A percentile compares a stretch with the other conserved stretches of the same genome.
Conservation (phyloP, 2,329 filamentous ascomycete species). For the Colletotrichum australisinense region DNA sequence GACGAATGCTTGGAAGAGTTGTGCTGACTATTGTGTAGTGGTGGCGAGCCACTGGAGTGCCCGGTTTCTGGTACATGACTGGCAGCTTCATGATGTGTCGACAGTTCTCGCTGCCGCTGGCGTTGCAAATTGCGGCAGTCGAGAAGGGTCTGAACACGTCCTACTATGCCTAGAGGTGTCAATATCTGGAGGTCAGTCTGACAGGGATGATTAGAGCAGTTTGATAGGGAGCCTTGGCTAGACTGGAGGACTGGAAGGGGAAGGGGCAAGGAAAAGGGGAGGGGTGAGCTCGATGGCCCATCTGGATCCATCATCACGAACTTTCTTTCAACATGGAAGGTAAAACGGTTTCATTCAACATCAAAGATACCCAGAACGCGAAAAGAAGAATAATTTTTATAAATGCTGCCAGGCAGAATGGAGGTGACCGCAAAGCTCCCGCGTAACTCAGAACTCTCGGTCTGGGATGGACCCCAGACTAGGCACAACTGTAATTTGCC, state of each 20-base stretch:
- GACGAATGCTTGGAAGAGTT: no score
- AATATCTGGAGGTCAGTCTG: no score
- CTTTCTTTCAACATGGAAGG: not conserved
- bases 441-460: not conserved
- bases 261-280: no score
- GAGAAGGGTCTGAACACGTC: constrained; percentile 39
- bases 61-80: constrained; percentile 52
- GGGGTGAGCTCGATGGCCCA: not conserved
- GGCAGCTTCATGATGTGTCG: constrained; percentile 49
- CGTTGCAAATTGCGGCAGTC: constrained; percentile 52
- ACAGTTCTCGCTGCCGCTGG: constrained; percentile 49
- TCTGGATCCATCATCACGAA: not conserved
- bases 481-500: not conserved
- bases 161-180: not conserved
- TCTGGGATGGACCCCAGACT: not conserved
- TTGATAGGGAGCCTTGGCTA: no score
- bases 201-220: not conserved
- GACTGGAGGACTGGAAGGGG: no score
- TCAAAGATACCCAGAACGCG: not conserved
- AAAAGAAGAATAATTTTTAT: not conserved
- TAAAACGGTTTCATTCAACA: not conserved
- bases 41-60: constrained; percentile 51
- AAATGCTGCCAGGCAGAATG: not conserved
- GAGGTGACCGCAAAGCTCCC: not conserved
- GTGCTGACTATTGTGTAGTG: constrained; percentile 40